Conservation (phyloP, 1,284 basidiomycete species). For the Porogramme epimiltina region DNA sequence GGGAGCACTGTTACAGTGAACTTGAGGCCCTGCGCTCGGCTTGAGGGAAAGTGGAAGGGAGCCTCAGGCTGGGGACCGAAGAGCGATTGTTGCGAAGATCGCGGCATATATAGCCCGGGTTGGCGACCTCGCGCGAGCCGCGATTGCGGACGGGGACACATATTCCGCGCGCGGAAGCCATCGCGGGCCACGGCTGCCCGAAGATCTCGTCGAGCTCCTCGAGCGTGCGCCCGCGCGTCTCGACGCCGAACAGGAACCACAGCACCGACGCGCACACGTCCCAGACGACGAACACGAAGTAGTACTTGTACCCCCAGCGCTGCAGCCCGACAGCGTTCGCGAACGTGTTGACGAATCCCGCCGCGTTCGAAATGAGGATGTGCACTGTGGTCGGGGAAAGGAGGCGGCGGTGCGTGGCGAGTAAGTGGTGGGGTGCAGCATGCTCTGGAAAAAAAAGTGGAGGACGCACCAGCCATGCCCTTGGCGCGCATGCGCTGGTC, state of each 20-base stretch:
- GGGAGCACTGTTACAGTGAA: too few species aligned
- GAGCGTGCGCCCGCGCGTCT: constrained; percentile 12
- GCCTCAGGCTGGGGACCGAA: too few species aligned
- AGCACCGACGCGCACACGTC: constrained; percentile 8
- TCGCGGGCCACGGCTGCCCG: constrained; percentile 11
- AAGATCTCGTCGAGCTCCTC: constrained; percentile 14
- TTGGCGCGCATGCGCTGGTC: constrained; percentile 9
- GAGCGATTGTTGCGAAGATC: too few species aligned
- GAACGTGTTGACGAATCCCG: constrained; percentile 15
- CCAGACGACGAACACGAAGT: constrained; percentile 17
- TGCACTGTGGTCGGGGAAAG: not conserved
- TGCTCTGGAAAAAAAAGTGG: not conserved
- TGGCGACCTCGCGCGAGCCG: too few species aligned
- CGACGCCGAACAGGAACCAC: constrained; percentile 14
- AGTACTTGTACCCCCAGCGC: constrained; percentile 14
- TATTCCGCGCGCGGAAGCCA: constrained; percentile 5
- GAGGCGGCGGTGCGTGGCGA: too few species aligned
- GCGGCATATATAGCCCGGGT: too few species aligned
- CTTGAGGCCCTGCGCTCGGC: too few species aligned
- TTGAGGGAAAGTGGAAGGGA: too few species aligned
- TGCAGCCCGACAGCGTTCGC: constrained; percentile 13
- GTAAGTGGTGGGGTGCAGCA: too few species aligned
- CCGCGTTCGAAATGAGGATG: constrained; percentile 11
- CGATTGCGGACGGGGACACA: too few species aligned
- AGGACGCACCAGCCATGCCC: constrained; percentile 10